Evolutionary conservation across 805 yeast species (phyloP).

Genomic region (Candida orba): DNA sequence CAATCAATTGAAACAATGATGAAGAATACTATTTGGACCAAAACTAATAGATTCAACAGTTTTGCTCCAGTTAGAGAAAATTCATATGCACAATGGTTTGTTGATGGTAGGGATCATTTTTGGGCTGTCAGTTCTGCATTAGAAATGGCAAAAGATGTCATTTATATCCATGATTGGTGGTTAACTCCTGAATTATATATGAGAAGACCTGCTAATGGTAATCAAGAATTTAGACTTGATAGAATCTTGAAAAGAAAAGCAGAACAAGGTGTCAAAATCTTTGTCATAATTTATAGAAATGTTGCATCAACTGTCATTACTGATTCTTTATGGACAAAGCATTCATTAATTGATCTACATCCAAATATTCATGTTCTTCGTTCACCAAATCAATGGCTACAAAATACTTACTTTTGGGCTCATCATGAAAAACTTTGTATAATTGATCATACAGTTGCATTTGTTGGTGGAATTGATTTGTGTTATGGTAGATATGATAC

Average conservation of each 20-base stretch:
- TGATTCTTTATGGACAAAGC: conserved; percentile 92
- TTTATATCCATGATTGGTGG: conserved; percentile 99
- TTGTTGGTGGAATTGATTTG: conserved; percentile 91
- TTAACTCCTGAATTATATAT: conserved; percentile 87
- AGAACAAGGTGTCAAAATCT: conserved; percentile 89
- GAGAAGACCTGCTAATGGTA: conserved; percentile 91
- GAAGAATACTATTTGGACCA: conserved; percentile 63
- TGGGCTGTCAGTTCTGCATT: conserved; percentile 94
- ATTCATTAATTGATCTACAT: conserved; percentile 78
- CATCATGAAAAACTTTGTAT: conserved; percentile 93
- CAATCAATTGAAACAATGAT: conserved; percentile 66
- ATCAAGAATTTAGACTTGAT: conserved; percentile 90
- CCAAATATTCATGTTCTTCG: conserved; percentile 84
- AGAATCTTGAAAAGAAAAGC: conserved; percentile 84
- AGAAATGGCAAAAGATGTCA: conserved; percentile 87
- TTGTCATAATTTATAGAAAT: conserved; percentile 85
- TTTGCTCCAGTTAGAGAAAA: conserved; percentile 88
- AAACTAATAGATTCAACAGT: conserved; percentile 69
- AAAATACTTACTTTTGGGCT: conserved; percentile 96
- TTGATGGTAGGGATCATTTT: conserved; percentile 91
- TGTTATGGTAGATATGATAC: conserved; percentile 97
- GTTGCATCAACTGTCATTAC: conserved; percentile 91
- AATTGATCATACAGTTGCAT: conserved; percentile 81
- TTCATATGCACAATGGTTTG: conserved; percentile 93
- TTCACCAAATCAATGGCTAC: conserved; percentile 91